A percentile compares a stretch with the other conserved stretches of the same genome.
Evolutionary conservation across 1,139 yeast genomes (phyloP).

Genomic region (Casaregolazyma lundiana): DNA sequence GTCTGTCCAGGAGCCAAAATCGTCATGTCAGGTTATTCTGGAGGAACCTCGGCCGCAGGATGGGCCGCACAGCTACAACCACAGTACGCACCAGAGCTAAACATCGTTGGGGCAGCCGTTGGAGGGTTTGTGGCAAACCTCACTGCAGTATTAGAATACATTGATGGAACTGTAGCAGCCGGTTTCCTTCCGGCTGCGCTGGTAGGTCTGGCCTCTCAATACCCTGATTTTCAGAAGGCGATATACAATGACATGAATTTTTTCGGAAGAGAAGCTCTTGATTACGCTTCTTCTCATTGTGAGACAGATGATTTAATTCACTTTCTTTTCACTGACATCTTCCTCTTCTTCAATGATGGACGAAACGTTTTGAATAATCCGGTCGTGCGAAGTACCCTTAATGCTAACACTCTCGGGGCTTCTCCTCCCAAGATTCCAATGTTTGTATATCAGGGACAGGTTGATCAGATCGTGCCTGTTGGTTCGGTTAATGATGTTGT

Average conservation of each 20-base stretch:
- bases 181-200: slow-evolving; percentile 13
- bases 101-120: slow-evolving; percentile 26
- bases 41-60: slow-evolving; percentile 29
- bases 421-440: slow-evolving; percentile 23
- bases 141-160: slow-evolving; percentile 13
- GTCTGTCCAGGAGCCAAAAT: slow-evolving; percentile 13
- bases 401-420: slow-evolving; percentile 18
- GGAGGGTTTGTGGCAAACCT: slow-evolving; percentile 26
- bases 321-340: slow-evolving; percentile 19
- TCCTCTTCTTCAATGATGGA: slow-evolving; percentile 23
- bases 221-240: slow-evolving; percentile 6
- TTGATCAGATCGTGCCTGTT: slow-evolving; percentile 24
- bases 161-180: slow-evolving; percentile 9
- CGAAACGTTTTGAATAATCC: slow-evolving; percentile 15
- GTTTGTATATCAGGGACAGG: slow-evolving; percentile 26
- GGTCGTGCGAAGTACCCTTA: slow-evolving; percentile 10
- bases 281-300: slow-evolving; percentile 13
- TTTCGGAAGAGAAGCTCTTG: not conserved
- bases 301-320: slow-evolving; percentile 17
- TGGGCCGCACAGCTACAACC: slow-evolving; percentile 27
- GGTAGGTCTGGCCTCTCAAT: slow-evolving; percentile 8
- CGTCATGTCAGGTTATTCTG: slow-evolving; percentile 28
- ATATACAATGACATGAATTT: not conserved
- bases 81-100: slow-evolving; percentile 27
- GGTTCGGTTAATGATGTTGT: slow-evolving; percentile 20